Base-by-base conservation (phyloP, 306 rosid genomes). In the Sindora glabra region DNA sequence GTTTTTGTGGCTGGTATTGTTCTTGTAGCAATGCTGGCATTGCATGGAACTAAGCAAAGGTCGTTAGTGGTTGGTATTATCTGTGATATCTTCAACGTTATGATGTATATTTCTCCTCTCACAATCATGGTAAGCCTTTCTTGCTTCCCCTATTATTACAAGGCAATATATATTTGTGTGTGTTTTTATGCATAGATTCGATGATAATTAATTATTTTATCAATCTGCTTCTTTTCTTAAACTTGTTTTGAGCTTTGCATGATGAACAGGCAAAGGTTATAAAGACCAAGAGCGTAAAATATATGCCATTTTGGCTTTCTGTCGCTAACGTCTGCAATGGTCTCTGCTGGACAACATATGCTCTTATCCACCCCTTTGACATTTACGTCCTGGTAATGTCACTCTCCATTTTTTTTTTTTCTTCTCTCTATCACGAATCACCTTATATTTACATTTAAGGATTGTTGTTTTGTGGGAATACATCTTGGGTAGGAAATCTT, bases 301-400 rank as follows among this genome's bases (percentile, higher is more conserved):
- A 69, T 68, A 91, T 87, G 96, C 95, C 96, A 8, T 81, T 87
- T 40, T 66, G 60, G 66, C 96, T 91, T 7, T 87, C 96, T 3
- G 0, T 85, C 16, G 11, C 97, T 15, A 83, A 81, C 72, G 83
- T 85, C 46, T 74, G 76, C 6, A 87, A 87, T 70, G 97, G 95
- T 23, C 3, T 23, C 29, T 12, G 57, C n/a, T 91, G 97, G 96
- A 85, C 96, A 9, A 40, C 81, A 6, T 91, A 85, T 77, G 87
- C 96, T 45, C 82, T 90, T 37, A 73, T 90, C 73, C 67, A 74
- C 30, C 82, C 78, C 1, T 53, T 84, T 0, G 97, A 90, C 48
- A 25, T 74, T 63, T 87, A 47, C 39, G 32, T 90, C 4, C 48
- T 90, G 87, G 97, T 79, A 57, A 47, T 13, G 8, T 22, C 16